Percentiles rank a stretch among this genome's conserved stretches.
Evolutionary conservation across 2,329 filamentous ascomycete species (phyloP).

Genomic region (Monilinia fructigena): DNA sequence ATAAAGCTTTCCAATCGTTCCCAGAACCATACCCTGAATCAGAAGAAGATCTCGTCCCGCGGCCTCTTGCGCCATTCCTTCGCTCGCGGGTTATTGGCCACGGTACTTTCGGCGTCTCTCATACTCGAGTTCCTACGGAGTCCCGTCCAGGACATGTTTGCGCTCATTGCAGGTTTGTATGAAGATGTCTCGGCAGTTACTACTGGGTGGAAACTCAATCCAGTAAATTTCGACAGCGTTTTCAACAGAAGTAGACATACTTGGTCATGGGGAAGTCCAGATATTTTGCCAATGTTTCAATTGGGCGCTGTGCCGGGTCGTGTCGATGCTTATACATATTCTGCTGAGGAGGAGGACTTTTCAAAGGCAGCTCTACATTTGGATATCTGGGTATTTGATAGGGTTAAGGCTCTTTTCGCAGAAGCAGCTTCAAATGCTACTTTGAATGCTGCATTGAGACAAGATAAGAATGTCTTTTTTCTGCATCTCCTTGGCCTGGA

Average conservation of each 20-base stretch:
- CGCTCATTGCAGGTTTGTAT: constrained; percentile 92
- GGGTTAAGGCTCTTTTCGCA: constrained; percentile 81
- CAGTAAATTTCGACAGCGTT: constrained; percentile 96
- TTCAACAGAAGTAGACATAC: constrained; percentile 97
- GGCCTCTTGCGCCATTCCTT: constrained; percentile 85
- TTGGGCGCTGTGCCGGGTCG: constrained; percentile 83
- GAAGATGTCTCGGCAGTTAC: constrained; percentile 97
- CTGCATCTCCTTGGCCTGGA: constrained; percentile 90
- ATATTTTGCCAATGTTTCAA: constrained; percentile 97
- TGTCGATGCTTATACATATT: constrained; percentile 85
- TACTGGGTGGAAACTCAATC: constrained; percentile 97
- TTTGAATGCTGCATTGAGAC: constrained; percentile 66
- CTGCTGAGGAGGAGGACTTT: constrained; percentile 84
- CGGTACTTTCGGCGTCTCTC: constrained; percentile 95
- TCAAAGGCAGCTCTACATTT: constrained; percentile 76
- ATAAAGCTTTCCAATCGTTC: constrained; percentile 95
- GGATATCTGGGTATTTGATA: constrained; percentile 94
- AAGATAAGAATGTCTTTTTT: constrained; percentile 93
- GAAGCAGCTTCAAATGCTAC: constrained; percentile 76
- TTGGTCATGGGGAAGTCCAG: constrained; percentile 98
- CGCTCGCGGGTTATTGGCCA: constrained; percentile 84
- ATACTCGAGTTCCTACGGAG: constrained; percentile 94
- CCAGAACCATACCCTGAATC: constrained; percentile 76
- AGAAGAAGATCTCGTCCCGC: constrained; percentile 65
- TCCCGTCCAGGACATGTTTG: constrained; percentile 96